These are phyloP conservation scores for Boehmeria nivea DNA, from an alignment of 306 rosid species.

Conservation along the genomic window DNA sequence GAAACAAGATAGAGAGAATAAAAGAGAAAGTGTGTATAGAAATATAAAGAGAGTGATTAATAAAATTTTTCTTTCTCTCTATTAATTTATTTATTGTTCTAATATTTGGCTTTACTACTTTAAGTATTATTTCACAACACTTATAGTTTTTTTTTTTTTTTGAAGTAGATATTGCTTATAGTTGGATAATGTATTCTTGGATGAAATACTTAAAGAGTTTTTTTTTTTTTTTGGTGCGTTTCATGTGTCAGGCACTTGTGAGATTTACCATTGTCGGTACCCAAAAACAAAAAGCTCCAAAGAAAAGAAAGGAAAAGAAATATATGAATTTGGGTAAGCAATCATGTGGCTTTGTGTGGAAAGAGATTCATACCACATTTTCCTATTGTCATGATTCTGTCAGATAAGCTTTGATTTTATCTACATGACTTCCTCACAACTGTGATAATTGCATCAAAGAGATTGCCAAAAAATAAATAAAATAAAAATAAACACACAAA, in stretches of 20 bases:
- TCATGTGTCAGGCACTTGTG: slow-evolving; percentile 24
- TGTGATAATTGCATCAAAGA: slow-evolving; percentile 5
- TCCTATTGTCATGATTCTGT: not conserved
- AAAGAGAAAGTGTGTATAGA: too few relatives aligned
- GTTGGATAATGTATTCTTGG: not conserved
- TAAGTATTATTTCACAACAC: too few relatives aligned
- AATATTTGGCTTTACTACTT: too few relatives aligned
- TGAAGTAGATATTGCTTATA: not conserved
- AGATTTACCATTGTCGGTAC: slow-evolving; percentile 4
- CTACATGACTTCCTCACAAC: slow-evolving; percentile 1
- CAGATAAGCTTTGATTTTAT: slow-evolving; percentile 10
- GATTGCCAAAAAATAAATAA: not conserved
- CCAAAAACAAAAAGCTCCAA: not conserved
- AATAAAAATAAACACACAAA: too few relatives aligned
- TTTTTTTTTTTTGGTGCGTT: slow-evolving; percentile 18
- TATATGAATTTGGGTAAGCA: not conserved
- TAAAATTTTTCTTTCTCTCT: too few relatives aligned
- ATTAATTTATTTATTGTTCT: too few relatives aligned
- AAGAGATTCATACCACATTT: slow-evolving; percentile 9
- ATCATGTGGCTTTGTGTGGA: slow-evolving; percentile 8
- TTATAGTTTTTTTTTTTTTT: not conserved
- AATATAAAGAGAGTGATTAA: too few relatives aligned
- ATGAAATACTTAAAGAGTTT: not conserved
- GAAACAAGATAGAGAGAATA: too few relatives aligned
- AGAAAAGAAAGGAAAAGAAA: slow-evolving; percentile 1